A percentile compares a stretch with the other conserved stretches of the same genome.
Evolutionary conservation across 805 yeast species (phyloP).

Genomic region (Saccharomycopsis microspora): DNA sequence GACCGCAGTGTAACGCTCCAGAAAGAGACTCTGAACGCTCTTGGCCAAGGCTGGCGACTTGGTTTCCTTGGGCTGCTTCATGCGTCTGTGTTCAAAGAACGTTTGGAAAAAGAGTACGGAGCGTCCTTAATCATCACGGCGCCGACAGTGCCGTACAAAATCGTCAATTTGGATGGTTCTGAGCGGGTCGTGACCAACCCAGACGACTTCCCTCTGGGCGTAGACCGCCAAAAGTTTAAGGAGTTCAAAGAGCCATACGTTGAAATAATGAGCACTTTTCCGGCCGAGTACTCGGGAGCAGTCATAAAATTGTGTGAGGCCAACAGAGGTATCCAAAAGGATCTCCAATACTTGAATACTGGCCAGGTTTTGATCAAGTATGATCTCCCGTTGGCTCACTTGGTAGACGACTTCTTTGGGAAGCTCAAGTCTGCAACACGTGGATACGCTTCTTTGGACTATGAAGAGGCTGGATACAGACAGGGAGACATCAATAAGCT

Average conservation of each 20-base stretch:
- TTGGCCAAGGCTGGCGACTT: constrained; percentile 96
- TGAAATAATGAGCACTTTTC: constrained; percentile 81
- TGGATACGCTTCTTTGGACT: constrained; percentile 91
- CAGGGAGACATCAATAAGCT: constrained; percentile 74
- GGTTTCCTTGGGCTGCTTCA: constrained; percentile 93
- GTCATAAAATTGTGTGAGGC: constrained; percentile 81
- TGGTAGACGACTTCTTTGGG: constrained; percentile 94
- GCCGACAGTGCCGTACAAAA: constrained; percentile 89
- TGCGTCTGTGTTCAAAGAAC: constrained; percentile 87
- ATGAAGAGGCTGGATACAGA: constrained; percentile 85
- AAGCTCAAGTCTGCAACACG: constrained; percentile 78
- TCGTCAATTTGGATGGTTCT: constrained; percentile 54
- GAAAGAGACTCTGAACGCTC: constrained; percentile 84
- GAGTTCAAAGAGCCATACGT: constrained; percentile 75
- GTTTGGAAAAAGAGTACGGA: constrained; percentile 90
- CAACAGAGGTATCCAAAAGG: constrained; percentile 75
- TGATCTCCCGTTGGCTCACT: constrained; percentile 73
- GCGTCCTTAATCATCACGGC: constrained; percentile 85
- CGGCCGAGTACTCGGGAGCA: constrained; percentile 77
- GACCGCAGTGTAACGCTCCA: constrained; percentile 86
- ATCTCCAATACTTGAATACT: constrained; percentile 60
- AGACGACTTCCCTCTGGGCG: constrained; percentile 67
- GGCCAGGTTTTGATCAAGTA: constrained; percentile 78
- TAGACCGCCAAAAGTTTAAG: constrained; percentile 34
- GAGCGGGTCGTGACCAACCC: constrained; percentile 75